phyloP scores from a whole-genome alignment of 192 early-diverging fungal genomes.

The Chytriomyces sp. region DNA sequence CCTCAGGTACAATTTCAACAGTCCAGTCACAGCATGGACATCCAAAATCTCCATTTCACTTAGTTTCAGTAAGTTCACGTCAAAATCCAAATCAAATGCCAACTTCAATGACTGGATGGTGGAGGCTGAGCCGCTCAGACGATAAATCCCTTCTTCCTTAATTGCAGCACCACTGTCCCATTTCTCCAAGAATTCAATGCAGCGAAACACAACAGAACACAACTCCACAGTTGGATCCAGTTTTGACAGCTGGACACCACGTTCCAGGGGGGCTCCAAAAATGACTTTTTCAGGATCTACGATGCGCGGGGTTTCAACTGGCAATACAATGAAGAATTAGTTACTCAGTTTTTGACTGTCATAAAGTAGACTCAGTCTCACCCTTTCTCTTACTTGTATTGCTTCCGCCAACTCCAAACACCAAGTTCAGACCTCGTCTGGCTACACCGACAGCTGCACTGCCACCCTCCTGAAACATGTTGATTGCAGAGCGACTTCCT shows the following conservation, averaged over 20 bases:
- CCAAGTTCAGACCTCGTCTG: constrained; percentile 14
- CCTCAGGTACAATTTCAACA: constrained; percentile 90
- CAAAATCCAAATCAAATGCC: constrained; percentile 80
- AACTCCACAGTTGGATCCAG: constrained; percentile 76
- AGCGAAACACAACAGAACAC: constrained; percentile 90
- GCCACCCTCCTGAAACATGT: constrained; percentile 15
- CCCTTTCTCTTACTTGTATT: background rate
- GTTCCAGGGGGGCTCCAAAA: constrained; percentile 86
- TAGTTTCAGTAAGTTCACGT: constrained; percentile 64
- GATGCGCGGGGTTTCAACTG: background rate
- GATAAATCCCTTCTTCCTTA: constrained; percentile 92
- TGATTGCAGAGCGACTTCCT: constrained; percentile 4
- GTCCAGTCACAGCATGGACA: constrained; percentile 87
- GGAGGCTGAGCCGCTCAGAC: constrained; percentile 78
- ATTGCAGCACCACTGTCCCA: constrained; percentile 1
- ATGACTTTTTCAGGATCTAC: constrained; percentile 44
- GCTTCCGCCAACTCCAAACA: background rate
- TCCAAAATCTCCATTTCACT: constrained; percentile 64
- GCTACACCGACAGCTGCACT: constrained; percentile 18
- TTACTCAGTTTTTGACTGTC: no score
- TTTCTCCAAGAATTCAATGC: constrained; percentile 92
- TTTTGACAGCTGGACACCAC: constrained; percentile 69
- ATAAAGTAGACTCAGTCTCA: background rate
- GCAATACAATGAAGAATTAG: no score
- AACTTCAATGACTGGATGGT: constrained; percentile 76